Evolutionary conservation across 257 asterid genomes (phyloP).

Genomic region (Salvia splendens): DNA sequence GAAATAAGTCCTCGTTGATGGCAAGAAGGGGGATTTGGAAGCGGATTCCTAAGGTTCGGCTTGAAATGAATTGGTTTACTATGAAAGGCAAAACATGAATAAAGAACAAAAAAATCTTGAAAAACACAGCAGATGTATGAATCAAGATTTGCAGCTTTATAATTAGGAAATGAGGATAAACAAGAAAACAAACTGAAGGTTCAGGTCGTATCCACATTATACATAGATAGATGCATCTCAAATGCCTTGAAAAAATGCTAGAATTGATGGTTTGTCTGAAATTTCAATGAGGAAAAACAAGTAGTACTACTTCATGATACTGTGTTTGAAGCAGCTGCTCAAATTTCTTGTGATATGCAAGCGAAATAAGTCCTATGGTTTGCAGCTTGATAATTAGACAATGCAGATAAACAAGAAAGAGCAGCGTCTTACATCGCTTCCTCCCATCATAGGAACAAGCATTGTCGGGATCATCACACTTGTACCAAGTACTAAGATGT

Average conservation of each 20-base stretch:
- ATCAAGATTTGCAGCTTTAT: too few species aligned
- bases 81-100: too few species aligned
- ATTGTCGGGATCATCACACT: constrained; percentile 96
- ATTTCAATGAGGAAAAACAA: background rate
- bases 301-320: background rate
- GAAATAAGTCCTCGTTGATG: too few species aligned
- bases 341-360: background rate
- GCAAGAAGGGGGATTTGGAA: too few species aligned
- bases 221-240: background rate
- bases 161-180: too few species aligned
- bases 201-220: too few species aligned
- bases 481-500: constrained; percentile 85
- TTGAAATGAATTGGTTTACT: too few species aligned
- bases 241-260: background rate
- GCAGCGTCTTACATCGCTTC: constrained; percentile 83
- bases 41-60: too few species aligned
- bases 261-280: background rate
- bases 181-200: too few species aligned
- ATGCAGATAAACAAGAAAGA: constrained; percentile 16
- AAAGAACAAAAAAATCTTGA: too few species aligned
- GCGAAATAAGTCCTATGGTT: background rate
- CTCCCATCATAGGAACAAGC: constrained; percentile 94
- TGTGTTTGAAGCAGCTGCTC: background rate
- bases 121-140: too few species aligned
- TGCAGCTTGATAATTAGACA: background rate